Evolutionary conservation across 345 rosid species (phyloP), one percentile per base, ranked within the genome.

Genomic region (Bruguiera gymnorhiza): DNA sequence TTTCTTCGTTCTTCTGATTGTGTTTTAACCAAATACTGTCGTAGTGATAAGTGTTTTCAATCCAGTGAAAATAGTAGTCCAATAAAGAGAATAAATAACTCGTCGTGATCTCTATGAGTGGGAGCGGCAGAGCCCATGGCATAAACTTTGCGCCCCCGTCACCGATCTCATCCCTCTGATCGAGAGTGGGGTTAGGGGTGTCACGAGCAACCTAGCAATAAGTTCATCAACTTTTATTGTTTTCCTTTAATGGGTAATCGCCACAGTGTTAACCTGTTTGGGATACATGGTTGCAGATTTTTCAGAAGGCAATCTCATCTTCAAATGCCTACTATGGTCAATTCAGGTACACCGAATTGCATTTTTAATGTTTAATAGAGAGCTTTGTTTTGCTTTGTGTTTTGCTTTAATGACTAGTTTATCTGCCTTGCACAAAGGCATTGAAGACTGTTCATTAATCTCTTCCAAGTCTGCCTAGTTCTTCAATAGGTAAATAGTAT

Each of bases 191-290:
- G 98, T 94, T 53, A 82, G 98, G 82, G 98, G 98, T 66, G 98
- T 94, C 19, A 94, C 97, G 20, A 94, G 98, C 87, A 91, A 94
- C 82, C 97, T 97, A 27, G 97, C 98, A 87, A 97, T 94, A 91
- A 74, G 13, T 37, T 9, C 15, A 36, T 8, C 39, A 36, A 36
- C 6, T 36, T 36, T 37, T 32, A 5, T 64, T 8, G 26, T n/a
- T 20, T 20, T 34, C 50, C 10, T 1, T 30, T 31, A 6, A 55
- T 39, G 59, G 10, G 55, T 46, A 43, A n/a, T n/a, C 3, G 27
- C 59, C 10, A 55, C 59, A 21, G 3, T 39, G 51, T 46, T 24
- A 6, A 36, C 46, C 60, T 57, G 18, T 46, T 20, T 64, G 16
- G 20, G 34, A 36, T 55, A 21, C 43, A 18, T 70, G 27, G 19